These are phyloP conservation scores for Mycena vulgaris DNA, from an alignment of 768 basidiomycete species.

Conservation along the genomic window DNA sequence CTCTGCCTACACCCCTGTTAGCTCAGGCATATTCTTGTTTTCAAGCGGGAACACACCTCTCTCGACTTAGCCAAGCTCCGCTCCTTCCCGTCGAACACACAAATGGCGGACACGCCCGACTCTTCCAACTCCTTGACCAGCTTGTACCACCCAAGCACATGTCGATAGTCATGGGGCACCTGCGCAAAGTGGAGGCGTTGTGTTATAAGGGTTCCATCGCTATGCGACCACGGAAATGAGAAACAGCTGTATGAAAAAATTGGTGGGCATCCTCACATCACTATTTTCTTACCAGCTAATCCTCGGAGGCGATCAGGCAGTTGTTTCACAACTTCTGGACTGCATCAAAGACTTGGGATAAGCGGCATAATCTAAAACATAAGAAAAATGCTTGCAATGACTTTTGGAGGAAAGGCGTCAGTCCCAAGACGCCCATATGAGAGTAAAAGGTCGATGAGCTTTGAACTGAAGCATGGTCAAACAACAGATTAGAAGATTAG, in stretches of 20 bases:
- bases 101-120: slow-evolving; percentile 71
- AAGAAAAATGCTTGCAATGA: slow-evolving; percentile 26
- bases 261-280: slow-evolving; percentile 68
- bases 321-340: slow-evolving; percentile 75
- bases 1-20: slow-evolving; percentile 58
- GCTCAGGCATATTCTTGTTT: neutral
- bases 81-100: slow-evolving; percentile 85
- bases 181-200: slow-evolving; percentile 85
- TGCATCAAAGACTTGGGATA: slow-evolving; percentile 43
- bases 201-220: slow-evolving; percentile 90
- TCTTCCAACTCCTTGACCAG: slow-evolving; percentile 75
- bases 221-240: slow-evolving; percentile 46
- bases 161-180: slow-evolving; percentile 73
- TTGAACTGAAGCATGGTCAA: neutral
- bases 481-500: slow-evolving; percentile 14
- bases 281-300: slow-evolving; percentile 77
- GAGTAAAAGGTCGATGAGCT: neutral
- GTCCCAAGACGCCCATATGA: slow-evolving; percentile 38
- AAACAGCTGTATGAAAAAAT: slow-evolving; percentile 23
- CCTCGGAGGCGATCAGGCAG: slow-evolving; percentile 76
- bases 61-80: slow-evolving; percentile 77
- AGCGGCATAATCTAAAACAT: neutral
- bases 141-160: slow-evolving; percentile 86
- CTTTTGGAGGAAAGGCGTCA: slow-evolving; percentile 38
- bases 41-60: slow-evolving; percentile 66